Base-by-base conservation (phyloP, 257 asterid species). In the Nicotiana knightiana region DNA sequence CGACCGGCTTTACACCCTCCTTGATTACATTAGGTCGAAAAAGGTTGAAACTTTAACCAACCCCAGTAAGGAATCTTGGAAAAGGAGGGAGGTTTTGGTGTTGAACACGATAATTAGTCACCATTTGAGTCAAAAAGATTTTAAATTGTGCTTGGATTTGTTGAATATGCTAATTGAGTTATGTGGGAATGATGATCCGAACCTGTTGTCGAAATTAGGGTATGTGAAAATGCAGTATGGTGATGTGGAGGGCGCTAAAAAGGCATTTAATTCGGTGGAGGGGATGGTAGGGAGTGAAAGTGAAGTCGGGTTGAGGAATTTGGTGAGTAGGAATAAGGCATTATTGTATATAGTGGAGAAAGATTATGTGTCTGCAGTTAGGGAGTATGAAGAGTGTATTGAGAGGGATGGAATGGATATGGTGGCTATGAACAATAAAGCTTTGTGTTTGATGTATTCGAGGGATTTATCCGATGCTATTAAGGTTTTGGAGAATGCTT, bases 171-270 rank as follows among this genome's bases (percentile, higher is more conserved):
- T 92, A 82, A 79, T 90, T 7, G 86, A 84, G 58, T 84, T 87
- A 76, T 78, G 79, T 35, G 84, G 70, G 18, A 37, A 59, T 17
- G 97, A 89, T 39, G 97, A 91, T 81, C 94, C 97, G 3, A 67
- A 88, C 2, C 15, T 89, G 83, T 83, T 96, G 78, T 93, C 99
- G 24, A 93, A 93, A 83, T 82, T 92, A 32, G 99, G 97, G 3
- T 93, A 94, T 73, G 91, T 96, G 80, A 96, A 96, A 83, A 91
- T 96, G 99, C 98, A 94, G 82, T 96, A 91, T 61, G 99, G 99
- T 24, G 98, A 96, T 86, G 83, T 96, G 65, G 97, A 93, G 15
- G 98, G 98, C 33, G 97, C 95, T 5, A 94, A 87, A 73, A 82
- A 64, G 86, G 92, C 93, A 5, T 96, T 96, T 67, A 88, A 83